Percentiles rank a stretch among this genome's conserved stretches.
phyloP scores from a whole-genome alignment of 2,329 filamentous ascomycete species.

The Macroventuria anomochaeta region DNA sequence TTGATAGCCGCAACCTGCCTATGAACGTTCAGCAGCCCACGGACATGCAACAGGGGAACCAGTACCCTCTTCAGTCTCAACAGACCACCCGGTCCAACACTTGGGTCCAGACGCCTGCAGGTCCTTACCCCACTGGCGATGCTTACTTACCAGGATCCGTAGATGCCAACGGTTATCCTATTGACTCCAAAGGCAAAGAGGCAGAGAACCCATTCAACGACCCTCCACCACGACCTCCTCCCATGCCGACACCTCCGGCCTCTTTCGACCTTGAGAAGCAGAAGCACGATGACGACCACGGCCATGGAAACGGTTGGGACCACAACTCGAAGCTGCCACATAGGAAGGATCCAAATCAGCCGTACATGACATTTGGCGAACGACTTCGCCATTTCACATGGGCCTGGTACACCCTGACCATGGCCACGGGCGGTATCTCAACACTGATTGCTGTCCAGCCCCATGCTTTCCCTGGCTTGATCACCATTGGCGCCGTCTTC shows the following conservation, averaged over 20 bases:
- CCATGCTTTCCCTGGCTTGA: slow-evolving; percentile 56
- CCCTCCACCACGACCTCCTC: slow-evolving; percentile 16
- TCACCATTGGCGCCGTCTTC: slow-evolving; percentile 59
- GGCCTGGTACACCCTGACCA: slow-evolving; percentile 57
- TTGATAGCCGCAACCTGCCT: slow-evolving; percentile 8
- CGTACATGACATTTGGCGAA: slow-evolving; percentile 35
- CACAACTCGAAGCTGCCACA: slow-evolving; percentile 37
- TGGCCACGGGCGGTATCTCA: slow-evolving; percentile 57
- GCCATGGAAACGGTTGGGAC: slow-evolving; percentile 30
- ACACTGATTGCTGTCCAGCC: slow-evolving; percentile 54
- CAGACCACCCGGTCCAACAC: slow-evolving; percentile 38
- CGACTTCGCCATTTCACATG: slow-evolving; percentile 54
- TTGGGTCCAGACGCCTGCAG: slow-evolving; percentile 37
- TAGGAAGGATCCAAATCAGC: slow-evolving; percentile 44
- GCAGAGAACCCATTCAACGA: slow-evolving; percentile 30
- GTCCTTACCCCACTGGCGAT: slow-evolving; percentile 26
- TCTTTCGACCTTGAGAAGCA: slow-evolving; percentile 42
- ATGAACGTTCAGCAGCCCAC: slow-evolving; percentile 13
- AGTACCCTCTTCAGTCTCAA: slow-evolving; percentile 23
- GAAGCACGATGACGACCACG: slow-evolving; percentile 27
- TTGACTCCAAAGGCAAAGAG: slow-evolving; percentile 34
- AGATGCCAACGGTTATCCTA: slow-evolving; percentile 35
- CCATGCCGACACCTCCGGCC: slow-evolving; percentile 23
- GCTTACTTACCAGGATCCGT: slow-evolving; percentile 32
- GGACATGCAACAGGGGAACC: slow-evolving; percentile 17